Evolutionary conservation across 495 filamentous ascomycete species (phyloP), one percentile per base, ranked within the genome.

Genomic region (Aspergillus steynii): DNA sequence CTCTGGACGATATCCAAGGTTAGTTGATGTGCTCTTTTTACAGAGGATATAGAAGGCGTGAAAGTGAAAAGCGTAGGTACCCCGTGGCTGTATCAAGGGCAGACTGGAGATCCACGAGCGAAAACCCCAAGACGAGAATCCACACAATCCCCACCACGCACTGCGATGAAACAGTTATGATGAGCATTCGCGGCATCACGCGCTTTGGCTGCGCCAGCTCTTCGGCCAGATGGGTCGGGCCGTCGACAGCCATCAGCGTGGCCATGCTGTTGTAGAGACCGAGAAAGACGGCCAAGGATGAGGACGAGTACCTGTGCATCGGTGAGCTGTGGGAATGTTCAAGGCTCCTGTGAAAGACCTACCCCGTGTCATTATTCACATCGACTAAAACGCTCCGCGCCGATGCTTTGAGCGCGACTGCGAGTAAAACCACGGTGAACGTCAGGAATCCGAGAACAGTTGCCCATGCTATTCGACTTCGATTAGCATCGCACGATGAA

Each of bases 61-160:
- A 46, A 29, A 51, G 7, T 20, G 25, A 15, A 51, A 27, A 7
- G 49, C 8, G 6, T 7, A 27, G 8, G 8, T 59, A 51, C 56
- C 56, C 56, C 4, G 56, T 59, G 27, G 7, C 4, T 46, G 56
- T 50, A 25, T 59, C 29, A 29, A 59, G 27, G 46, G 51, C 47
- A 27, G 29, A 9, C 6, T 20, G 20, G 4, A 34, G 27, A 51
- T 59, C 25, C 8, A 37, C 32, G n/a, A 59, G 50, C 5, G n/a
- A 59, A 31, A 59, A 59, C 14, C 56, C 56, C 15, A 59, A 4
- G 15, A 34, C 29, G 47, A 59, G 29, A n/a, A 59, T 59, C 56
- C 56, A 59, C 5, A 59, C 31, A 10, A 34, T 34, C 5, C 56
- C 56, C 12, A 59, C 31, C 8, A 59, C 15, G 15, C 20, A 51